phyloP scores from a whole-genome alignment of 352 stramenopile genomes.

The Peronosclerospora sorghi region DNA sequence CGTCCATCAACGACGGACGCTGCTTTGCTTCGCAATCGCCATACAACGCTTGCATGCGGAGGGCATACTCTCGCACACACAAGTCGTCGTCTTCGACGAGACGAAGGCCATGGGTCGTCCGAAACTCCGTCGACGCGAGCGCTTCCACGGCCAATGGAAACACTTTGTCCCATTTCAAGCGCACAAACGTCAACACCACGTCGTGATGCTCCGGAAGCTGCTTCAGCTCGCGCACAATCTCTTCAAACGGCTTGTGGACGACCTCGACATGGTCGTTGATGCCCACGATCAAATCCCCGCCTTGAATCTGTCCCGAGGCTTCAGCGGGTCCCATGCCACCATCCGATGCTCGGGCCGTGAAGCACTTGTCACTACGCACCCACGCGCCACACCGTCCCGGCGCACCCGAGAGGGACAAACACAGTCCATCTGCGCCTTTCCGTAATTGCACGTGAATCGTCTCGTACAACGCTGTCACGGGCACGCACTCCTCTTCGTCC shows the following conservation, averaged over 20 bases:
- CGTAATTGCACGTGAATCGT: constrained; percentile 35
- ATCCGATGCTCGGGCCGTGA: constrained; percentile 35
- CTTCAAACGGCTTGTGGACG: constrained; percentile 53
- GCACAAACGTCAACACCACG: constrained; percentile 48
- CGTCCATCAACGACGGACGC: constrained; percentile 50
- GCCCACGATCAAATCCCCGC: constrained; percentile 57
- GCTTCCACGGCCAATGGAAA: constrained; percentile 43
- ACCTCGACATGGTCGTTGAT: constrained; percentile 50
- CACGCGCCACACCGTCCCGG: constrained; percentile 61
- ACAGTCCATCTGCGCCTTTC: constrained; percentile 60
- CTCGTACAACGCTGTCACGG: constrained; percentile 28
- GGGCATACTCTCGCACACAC: constrained; percentile 60
- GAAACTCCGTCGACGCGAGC: constrained; percentile 34
- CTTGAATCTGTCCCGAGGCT: constrained; percentile 36
- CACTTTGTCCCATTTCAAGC: constrained; percentile 42
- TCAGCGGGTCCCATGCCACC: constrained; percentile 52
- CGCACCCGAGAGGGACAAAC: constrained; percentile 66
- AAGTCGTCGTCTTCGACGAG: constrained; percentile 50
- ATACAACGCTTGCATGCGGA: constrained; percentile 66
- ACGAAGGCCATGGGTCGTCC: constrained; percentile 35
- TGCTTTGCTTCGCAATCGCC: constrained; percentile 52
- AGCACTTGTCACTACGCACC: constrained; percentile 70
- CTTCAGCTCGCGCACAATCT: constrained; percentile 59
- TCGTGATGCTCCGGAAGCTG: constrained; percentile 26
- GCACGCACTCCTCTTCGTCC: constrained; percentile 2